Percentiles rank a stretch among this genome's conserved stretches.
Evolutionary conservation across 768 basidiomycete species (phyloP).

Genomic region (Hypholoma fasciculare): DNA sequence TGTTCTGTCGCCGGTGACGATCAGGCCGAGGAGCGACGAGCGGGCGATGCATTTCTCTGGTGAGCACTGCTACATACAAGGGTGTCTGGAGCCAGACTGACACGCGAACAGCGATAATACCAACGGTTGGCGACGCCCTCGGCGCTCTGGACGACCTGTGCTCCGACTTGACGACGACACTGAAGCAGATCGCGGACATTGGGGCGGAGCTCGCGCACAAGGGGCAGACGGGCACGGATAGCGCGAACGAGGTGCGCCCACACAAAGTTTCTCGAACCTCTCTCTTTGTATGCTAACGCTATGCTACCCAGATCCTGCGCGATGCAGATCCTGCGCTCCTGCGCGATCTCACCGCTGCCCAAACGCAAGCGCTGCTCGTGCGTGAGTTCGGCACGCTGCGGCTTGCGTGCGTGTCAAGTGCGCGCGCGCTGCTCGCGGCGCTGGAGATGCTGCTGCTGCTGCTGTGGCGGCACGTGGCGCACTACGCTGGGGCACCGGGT

Average conservation of each 20-base stretch:
- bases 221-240: conserved; percentile 70
- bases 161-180: conserved; percentile 55
- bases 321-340: conserved; percentile 54
- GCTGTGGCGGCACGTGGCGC: conserved; percentile 77
- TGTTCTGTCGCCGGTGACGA: conserved; percentile 67
- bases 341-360: conserved; percentile 65
- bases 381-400: conserved; percentile 57
- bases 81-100: neutral
- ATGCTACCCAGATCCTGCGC: conserved; percentile 43
- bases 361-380: conserved; percentile 67
- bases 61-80: conserved; percentile 23
- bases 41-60: conserved; percentile 57
- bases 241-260: conserved; percentile 63
- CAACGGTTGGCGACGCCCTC: conserved; percentile 73
- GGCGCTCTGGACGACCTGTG: conserved; percentile 65
- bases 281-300: neutral
- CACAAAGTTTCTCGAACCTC: neutral
- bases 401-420: conserved; percentile 37
- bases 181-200: conserved; percentile 69
- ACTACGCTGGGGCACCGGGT: conserved; percentile 47
- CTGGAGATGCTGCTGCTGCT: conserved; percentile 80
- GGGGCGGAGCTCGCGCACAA: conserved; percentile 70
- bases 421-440: conserved; percentile 60
- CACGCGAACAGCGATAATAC: conserved; percentile 58
- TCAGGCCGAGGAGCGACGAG: conserved; percentile 58